Conservation (phyloP, 2,329 filamentous ascomycete species). For the Ceratocystis destructans region DNA sequence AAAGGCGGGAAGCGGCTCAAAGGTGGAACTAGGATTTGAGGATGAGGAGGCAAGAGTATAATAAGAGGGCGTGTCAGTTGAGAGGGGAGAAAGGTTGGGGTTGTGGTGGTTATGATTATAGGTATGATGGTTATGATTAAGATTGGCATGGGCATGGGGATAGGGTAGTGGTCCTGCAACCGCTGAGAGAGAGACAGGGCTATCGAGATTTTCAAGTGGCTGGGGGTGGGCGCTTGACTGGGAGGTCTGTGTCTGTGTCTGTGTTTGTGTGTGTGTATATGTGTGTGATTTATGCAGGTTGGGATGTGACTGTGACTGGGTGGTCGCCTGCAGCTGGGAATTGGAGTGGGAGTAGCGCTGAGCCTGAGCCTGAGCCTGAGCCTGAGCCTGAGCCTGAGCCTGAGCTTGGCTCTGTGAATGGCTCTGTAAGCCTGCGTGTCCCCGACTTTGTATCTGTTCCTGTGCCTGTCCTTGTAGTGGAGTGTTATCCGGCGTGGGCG, state of each 20-base stretch:
- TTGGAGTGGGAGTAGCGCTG: conserved; percentile 3
- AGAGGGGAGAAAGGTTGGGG: not conserved
- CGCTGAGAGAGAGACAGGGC: not conserved
- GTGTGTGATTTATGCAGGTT: conserved; percentile 5
- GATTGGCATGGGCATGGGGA: not conserved
- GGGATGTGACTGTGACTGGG: conserved; percentile 2
- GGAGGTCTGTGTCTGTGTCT: not conserved
- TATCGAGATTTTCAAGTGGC: conserved; percentile 8
- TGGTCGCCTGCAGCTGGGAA: not conserved
- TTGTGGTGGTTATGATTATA: not conserved
- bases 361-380: conserved; percentile 1
- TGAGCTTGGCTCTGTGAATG: not conserved
- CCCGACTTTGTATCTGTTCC: not conserved
- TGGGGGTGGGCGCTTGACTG: conserved; percentile 1
- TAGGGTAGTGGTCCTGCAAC: not conserved
- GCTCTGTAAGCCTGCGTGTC: not conserved
- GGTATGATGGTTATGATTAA: not conserved
- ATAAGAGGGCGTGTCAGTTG: not conserved
- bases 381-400: conserved; percentile 3
- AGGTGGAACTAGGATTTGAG: not conserved
- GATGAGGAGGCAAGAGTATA: not conserved
- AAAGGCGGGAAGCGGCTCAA: not conserved
- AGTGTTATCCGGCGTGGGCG: conserved; percentile 13
- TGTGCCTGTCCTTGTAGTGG: conserved; percentile 9
- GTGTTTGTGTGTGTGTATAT: no score